phyloP scores from a whole-genome alignment of 768 basidiomycete species.

The Melanogaster broomeanus region DNA sequence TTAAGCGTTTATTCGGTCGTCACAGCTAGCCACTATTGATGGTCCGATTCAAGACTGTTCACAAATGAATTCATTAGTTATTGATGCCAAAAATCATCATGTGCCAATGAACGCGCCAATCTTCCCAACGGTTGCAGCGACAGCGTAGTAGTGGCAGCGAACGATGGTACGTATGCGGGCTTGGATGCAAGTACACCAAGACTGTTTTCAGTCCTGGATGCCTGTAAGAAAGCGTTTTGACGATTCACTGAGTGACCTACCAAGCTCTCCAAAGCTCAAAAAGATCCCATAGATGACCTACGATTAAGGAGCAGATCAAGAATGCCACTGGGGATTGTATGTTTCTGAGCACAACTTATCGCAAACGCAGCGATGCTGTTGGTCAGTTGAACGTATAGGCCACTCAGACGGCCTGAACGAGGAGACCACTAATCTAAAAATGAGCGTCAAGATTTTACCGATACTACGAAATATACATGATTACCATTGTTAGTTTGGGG shows the following conservation, averaged over 20 bases:
- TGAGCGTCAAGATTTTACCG: neutral
- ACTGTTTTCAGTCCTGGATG: slow-evolving; percentile 71
- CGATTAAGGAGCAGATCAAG: neutral
- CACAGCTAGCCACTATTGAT: slow-evolving; percentile 48
- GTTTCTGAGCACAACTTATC: slow-evolving; percentile 36
- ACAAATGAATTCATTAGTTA: slow-evolving; percentile 2
- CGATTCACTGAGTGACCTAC: slow-evolving; percentile 33
- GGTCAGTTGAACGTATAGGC: slow-evolving; percentile 65
- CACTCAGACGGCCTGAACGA: slow-evolving; percentile 79
- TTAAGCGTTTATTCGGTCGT: neutral
- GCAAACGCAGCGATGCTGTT: slow-evolving; percentile 74
- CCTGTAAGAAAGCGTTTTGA: neutral
- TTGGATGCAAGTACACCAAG: slow-evolving; percentile 86
- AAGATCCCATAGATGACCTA: slow-evolving; percentile 90
- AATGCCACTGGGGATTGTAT: neutral
- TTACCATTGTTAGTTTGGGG: slow-evolving; percentile 75
- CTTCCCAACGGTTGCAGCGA: slow-evolving; percentile 86
- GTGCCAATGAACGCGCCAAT: slow-evolving; percentile 83
- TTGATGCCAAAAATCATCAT: neutral
- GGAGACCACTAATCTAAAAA: slow-evolving; percentile 61
- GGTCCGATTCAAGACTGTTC: slow-evolving; percentile 64
- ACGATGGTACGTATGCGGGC: slow-evolving; percentile 81
- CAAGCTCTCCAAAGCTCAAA: slow-evolving; percentile 85
- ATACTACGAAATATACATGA: neutral
- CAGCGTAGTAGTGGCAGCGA: slow-evolving; percentile 84